Evolutionary conservation across 1,284 basidiomycete species (phyloP).

Genomic region (Thecaphora frezii): DNA sequence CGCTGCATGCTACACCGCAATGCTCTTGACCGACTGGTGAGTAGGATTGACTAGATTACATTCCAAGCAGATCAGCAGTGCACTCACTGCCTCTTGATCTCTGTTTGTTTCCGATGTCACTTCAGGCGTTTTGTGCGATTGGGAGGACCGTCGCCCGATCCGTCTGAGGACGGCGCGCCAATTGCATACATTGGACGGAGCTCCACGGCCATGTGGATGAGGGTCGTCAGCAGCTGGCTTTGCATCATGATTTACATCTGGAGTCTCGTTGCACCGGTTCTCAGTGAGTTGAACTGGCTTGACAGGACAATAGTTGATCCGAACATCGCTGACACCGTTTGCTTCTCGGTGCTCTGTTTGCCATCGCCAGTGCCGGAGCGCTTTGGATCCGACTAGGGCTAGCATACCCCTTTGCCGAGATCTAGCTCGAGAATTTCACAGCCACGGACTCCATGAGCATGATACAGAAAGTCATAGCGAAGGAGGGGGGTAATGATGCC

Average conservation of each 20-base stretch:
- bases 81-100: constrained; percentile 7
- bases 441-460: no score
- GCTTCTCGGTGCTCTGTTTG: no score
- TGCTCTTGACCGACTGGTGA: constrained; percentile 97
- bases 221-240: constrained; percentile 80
- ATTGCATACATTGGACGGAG: constrained; percentile 94
- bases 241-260: constrained; percentile 46
- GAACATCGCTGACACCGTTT: not conserved
- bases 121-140: constrained; percentile 41
- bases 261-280: constrained; percentile 72
- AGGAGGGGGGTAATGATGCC: no score
- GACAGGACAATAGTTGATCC: not conserved
- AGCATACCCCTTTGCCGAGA: not conserved
- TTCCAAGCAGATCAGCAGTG: no score
- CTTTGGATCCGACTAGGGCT: constrained; percentile 36
- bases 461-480: no score
- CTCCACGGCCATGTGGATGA: constrained; percentile 98
- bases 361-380: constrained; percentile 42
- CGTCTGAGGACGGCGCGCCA: constrained; percentile 64
- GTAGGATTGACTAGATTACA: no score
- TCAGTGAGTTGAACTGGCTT: constrained; percentile 71
- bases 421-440: no score
- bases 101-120: constrained; percentile 6
- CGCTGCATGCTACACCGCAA: constrained; percentile 95
- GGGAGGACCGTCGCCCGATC: constrained; percentile 34